These are phyloP conservation scores for Hawksworthiomyces lignivorus DNA, from an alignment of 2,329 filamentous ascomycete species.

Conservation along the genomic window DNA sequence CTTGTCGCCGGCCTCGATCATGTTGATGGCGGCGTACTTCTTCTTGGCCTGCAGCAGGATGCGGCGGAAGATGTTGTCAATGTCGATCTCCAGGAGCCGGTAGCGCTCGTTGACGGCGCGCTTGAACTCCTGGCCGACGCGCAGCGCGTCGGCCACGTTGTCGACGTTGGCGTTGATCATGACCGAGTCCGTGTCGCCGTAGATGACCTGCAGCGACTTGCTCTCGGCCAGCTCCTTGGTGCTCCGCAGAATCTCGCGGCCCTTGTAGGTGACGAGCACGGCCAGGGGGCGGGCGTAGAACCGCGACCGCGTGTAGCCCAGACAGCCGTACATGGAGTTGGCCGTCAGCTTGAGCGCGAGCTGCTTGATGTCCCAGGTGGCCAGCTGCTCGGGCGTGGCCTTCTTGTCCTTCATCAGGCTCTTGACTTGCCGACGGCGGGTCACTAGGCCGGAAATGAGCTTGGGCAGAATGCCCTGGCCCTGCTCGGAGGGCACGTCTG, in stretches of 20 bases:
- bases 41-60: constrained; percentile 96
- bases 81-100: constrained; percentile 88
- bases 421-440: constrained; percentile 85
- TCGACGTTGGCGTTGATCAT: constrained; percentile 99
- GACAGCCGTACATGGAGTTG: constrained; percentile 99
- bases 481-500: constrained; percentile 73
- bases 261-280: constrained; percentile 93
- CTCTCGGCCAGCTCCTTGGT: constrained; percentile 94
- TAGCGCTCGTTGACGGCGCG: constrained; percentile 90
- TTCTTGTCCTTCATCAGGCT: constrained; percentile 91
- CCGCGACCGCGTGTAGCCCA: constrained; percentile 92
- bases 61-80: constrained; percentile 92
- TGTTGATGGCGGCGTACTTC: constrained; percentile 96
- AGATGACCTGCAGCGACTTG: constrained; percentile 88
- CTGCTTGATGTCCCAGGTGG: constrained; percentile 98
- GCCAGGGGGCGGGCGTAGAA: constrained; percentile 95
- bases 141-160: constrained; percentile 81
- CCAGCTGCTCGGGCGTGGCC: constrained; percentile 77
- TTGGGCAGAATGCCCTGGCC: constrained; percentile 79
- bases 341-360: constrained; percentile 93
- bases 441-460: constrained; percentile 87
- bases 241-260: constrained; percentile 90
- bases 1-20: constrained; percentile 82
- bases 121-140: constrained; percentile 92
- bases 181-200: constrained; percentile 97